phyloP scores from a whole-genome alignment of 2,329 filamentous ascomycete species.

The Fulvia fulva region DNA sequence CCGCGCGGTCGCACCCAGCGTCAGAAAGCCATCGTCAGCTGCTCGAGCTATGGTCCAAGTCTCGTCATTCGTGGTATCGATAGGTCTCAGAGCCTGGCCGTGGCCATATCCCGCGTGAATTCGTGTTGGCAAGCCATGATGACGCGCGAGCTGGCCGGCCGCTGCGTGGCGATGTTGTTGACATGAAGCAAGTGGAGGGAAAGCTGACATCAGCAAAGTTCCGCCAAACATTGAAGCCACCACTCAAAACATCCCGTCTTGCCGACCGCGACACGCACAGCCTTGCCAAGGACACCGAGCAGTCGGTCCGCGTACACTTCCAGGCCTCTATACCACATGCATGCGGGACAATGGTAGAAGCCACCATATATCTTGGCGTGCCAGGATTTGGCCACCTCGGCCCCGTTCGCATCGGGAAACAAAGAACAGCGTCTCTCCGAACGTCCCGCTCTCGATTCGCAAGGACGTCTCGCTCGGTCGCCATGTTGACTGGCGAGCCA shows the following conservation, averaged over 20 bases:
- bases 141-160: background rate
- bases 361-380: background rate
- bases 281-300: background rate
- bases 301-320: background rate
- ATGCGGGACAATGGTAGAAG: background rate
- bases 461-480: no score
- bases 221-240: background rate
- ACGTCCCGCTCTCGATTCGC: no score
- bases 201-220: background rate
- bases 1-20: no score
- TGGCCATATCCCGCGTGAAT: background rate
- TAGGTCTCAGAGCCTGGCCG: background rate
- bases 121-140: background rate
- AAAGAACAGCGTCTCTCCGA: background rate
- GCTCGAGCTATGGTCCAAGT: no score
- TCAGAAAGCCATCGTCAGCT: no score
- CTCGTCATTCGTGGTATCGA: background rate
- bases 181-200: background rate
- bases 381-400: background rate
- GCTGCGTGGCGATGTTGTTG: background rate
- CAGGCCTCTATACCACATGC: background rate
- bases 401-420: background rate
- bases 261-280: background rate
- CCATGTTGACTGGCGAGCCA: no score
- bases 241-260: background rate